phyloP scores from a whole-genome alignment of 129 eudicot species.

The Artemisia argyi region DNA sequence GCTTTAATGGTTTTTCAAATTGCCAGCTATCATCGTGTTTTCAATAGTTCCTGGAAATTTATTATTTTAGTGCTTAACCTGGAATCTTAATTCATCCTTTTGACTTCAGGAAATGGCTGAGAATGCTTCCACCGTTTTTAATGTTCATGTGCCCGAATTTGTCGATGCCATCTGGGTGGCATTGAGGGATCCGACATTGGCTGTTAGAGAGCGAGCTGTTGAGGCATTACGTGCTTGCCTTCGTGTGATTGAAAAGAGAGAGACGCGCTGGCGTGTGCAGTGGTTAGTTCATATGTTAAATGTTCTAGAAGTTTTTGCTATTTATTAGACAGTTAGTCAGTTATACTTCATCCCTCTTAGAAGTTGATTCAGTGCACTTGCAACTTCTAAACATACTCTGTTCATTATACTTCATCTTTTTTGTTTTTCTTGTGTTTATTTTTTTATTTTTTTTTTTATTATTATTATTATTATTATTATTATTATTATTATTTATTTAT shows the following conservation, averaged over 20 bases:
- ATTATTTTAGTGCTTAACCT: conserved; percentile 7
- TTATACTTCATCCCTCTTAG: conserved; percentile 1
- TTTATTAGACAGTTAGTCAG: too few relatives aligned
- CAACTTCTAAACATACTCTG: conserved; percentile 3
- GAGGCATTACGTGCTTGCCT: conserved; percentile 99
- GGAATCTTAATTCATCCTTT: conserved; percentile 9
- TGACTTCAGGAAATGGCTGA: conserved; percentile 93
- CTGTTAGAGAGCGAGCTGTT: conserved; percentile 88
- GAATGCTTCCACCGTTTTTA: conserved; percentile 94
- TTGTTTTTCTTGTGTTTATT: not conserved
- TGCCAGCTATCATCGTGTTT: too few relatives aligned
- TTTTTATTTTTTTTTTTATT: too few relatives aligned
- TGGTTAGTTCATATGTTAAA: conserved; percentile 56
- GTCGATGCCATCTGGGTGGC: conserved; percentile 99
- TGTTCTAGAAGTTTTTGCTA: not conserved
- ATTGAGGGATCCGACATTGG: conserved; percentile 82
- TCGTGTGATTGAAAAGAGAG: conserved; percentile 95
- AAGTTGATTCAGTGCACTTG: conserved; percentile 21
- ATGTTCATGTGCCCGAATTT: conserved; percentile 86
- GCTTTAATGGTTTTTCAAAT: too few relatives aligned
- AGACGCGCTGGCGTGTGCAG: conserved; percentile 99
- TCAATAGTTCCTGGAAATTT: not conserved
- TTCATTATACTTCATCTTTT: conserved; percentile 6
- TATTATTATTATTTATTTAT: too few relatives aligned
- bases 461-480: too few relatives aligned